Percentiles rank a stretch among this genome's conserved stretches.
Conservation (phyloP, 106 monocot species). For the Platanthera guangdongensis region DNA sequence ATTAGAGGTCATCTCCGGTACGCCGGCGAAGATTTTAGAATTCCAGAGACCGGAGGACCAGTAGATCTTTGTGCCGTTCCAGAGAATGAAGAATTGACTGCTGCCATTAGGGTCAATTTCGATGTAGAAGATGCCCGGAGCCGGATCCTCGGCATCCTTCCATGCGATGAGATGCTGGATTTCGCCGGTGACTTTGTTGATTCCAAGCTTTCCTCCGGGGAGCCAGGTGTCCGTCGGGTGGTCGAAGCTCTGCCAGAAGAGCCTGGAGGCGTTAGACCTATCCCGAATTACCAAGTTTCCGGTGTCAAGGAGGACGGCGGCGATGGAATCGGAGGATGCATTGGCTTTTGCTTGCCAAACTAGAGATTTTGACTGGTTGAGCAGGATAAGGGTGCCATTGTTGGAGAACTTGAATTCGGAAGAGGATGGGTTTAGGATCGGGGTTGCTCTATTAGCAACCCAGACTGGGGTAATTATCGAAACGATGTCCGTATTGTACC, state of each 20-base stretch:
- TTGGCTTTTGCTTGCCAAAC: slow-evolving; percentile 37
- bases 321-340: slow-evolving; percentile 8
- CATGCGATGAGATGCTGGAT: slow-evolving; percentile 4
- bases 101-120: slow-evolving; percentile 19
- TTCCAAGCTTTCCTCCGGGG: slow-evolving; percentile 22
- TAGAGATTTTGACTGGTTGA: slow-evolving; percentile 14
- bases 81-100: slow-evolving; percentile 15
- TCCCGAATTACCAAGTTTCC: slow-evolving; percentile 38
- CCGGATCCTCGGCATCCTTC: slow-evolving; percentile 18
- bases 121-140: slow-evolving; percentile 15
- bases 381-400: slow-evolving; percentile 30
- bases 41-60: slow-evolving; percentile 22
- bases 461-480: slow-evolving; percentile 24
- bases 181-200: slow-evolving; percentile 20
- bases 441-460: slow-evolving; percentile 36
- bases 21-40: slow-evolving; percentile 13
- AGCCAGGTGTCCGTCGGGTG: slow-evolving; percentile 39
- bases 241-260: slow-evolving; percentile 36
- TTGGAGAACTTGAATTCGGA: slow-evolving; percentile 17
- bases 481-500: slow-evolving; percentile 20
- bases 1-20: slow-evolving; percentile 24
- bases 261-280: slow-evolving; percentile 2
- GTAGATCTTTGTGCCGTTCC: slow-evolving; percentile 17
- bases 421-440: slow-evolving; percentile 10
- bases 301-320: slow-evolving; percentile 17